Conservation (phyloP, 2,329 filamentous ascomycete species). For the Phaeoacremonium minimum region DNA sequence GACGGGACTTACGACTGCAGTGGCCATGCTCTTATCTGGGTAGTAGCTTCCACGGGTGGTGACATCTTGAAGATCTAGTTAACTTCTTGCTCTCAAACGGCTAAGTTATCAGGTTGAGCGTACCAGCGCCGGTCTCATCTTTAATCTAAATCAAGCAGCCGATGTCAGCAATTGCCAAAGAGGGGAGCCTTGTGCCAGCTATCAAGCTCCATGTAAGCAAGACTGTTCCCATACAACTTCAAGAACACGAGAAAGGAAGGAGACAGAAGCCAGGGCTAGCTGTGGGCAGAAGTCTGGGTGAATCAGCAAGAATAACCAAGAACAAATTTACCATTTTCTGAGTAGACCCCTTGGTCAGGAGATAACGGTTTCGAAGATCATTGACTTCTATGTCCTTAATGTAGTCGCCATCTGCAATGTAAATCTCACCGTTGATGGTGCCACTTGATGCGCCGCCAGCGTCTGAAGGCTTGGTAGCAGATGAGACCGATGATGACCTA, state of each 20-base stretch:
- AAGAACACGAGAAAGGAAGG: conserved; percentile 21
- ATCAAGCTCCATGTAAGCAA: conserved; percentile 68
- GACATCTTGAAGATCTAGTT: conserved; percentile 80
- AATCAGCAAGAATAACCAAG: conserved; percentile 65
- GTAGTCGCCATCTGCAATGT: conserved; percentile 93
- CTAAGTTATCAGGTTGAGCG: conserved; percentile 53
- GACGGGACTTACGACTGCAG: conserved; percentile 67
- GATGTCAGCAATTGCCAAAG: conserved; percentile 93
- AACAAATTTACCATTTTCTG: conserved; percentile 99
- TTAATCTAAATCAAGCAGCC: conserved; percentile 93
- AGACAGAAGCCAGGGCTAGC: conserved; percentile 29
- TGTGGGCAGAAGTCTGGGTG: conserved; percentile 27
- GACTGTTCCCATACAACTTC: conserved; percentile 55
- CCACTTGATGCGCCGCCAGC: conserved; percentile 36
- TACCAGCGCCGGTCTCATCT: conserved; percentile 99
- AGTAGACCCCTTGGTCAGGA: conserved; percentile 92
- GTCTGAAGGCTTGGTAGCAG: conserved; percentile 42
- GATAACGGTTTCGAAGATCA: conserved; percentile 92
- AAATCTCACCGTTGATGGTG: conserved; percentile 80
- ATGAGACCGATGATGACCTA: conserved; percentile 35
- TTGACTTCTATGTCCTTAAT: conserved; percentile 99
- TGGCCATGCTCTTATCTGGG: conserved; percentile 96
- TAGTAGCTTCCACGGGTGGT: conserved; percentile 96
- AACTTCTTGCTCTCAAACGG: conserved; percentile 50
- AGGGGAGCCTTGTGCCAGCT: conserved; percentile 59